Base-by-base conservation (phyloP, 495 filamentous ascomycete genomes). In the Penicillium mononematosum region DNA sequence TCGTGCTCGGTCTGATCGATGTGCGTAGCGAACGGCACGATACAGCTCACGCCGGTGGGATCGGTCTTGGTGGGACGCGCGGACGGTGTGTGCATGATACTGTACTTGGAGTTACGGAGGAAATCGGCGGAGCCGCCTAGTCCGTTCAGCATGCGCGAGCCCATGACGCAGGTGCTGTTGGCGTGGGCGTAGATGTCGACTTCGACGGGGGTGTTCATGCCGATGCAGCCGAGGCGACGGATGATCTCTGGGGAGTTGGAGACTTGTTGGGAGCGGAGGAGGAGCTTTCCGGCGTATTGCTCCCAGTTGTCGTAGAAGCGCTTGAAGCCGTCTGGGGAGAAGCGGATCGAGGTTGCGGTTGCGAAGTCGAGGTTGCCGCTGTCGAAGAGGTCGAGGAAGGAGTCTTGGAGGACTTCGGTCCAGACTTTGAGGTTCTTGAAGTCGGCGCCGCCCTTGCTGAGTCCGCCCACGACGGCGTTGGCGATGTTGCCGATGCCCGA, bases 161-260 rank as follows among this genome's bases (percentile, higher is more conserved):
- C 91, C 85, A 94, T 92, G 27, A 96, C 90, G 72, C 88, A 91
- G 46, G 91, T 95, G 64, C 81, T 85, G 86, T 96, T 96, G 53
- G 91, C 91, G 73, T 96, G 91, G 14, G 91, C 91, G 75, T 95
- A 96, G 71, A 95, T 94, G 71, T 96, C 91, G 19, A 95, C 90
- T 74, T 96, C 91, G 59, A 95, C 89, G 25, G 91, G 91, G 2
- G 91, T 96, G 81, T 96, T 96, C 91, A 96, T 96, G 69, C 90
- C 91, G 68, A 96, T 95, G 61, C 90, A 85, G 55, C 91, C 91
- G 2, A 96, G 79, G 4, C 91, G 82, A 17, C 89, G 84, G 77
- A 96, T 96, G 79, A 96, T 95, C 75, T 96, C 91, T 59, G 91
- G 91, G n/a, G 85, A 87, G 83, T 96, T 96, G 66, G 88, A 91